Percentiles rank a stretch among this genome's conserved stretches.
Conservation (phyloP, 2,329 filamentous ascomycete genomes). For the Clarireedia hainanense region DNA sequence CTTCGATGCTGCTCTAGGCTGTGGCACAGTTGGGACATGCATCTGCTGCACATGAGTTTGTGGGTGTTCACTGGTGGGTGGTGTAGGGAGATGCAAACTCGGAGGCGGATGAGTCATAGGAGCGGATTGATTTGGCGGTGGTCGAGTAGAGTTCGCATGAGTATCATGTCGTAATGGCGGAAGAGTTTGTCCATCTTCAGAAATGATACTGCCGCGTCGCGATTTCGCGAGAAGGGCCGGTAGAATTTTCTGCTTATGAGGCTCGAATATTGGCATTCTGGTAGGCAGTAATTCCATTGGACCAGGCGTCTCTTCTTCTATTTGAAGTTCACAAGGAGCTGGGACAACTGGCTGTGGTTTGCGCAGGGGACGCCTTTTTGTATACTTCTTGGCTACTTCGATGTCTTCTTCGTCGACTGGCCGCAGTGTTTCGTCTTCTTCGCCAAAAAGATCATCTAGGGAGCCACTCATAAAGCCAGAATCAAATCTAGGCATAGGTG, state of each 20-base stretch:
- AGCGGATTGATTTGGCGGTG: neutral
- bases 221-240: slow-evolving; percentile 29
- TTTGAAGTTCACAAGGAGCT: slow-evolving; percentile 25
- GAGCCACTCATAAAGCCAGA: slow-evolving; percentile 83
- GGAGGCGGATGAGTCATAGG: slow-evolving; percentile 1
- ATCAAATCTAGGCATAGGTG: slow-evolving; percentile 52
- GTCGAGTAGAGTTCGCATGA: slow-evolving; percentile 5
- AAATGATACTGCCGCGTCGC: slow-evolving; percentile 21
- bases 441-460: slow-evolving; percentile 49
- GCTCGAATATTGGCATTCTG: slow-evolving; percentile 26
- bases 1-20: slow-evolving; percentile 37
- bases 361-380: slow-evolving; percentile 13
- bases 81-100: slow-evolving; percentile 5
- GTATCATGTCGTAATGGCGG: slow-evolving; percentile 17
- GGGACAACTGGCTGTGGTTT: slow-evolving; percentile 10
- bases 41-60: slow-evolving; percentile 8
- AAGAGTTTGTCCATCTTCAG: slow-evolving; percentile 26
- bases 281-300: slow-evolving; percentile 35
- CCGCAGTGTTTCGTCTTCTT: slow-evolving; percentile 36
- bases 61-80: slow-evolving; percentile 2
- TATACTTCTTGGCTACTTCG: slow-evolving; percentile 30
- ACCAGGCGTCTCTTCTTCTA: slow-evolving; percentile 32
- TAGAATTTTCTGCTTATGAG: slow-evolving; percentile 20
- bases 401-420: slow-evolving; percentile 32
- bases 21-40: slow-evolving; percentile 11